Base-by-base conservation (phyloP, 148 eudicot genomes). In the Spergularia marina region DNA sequence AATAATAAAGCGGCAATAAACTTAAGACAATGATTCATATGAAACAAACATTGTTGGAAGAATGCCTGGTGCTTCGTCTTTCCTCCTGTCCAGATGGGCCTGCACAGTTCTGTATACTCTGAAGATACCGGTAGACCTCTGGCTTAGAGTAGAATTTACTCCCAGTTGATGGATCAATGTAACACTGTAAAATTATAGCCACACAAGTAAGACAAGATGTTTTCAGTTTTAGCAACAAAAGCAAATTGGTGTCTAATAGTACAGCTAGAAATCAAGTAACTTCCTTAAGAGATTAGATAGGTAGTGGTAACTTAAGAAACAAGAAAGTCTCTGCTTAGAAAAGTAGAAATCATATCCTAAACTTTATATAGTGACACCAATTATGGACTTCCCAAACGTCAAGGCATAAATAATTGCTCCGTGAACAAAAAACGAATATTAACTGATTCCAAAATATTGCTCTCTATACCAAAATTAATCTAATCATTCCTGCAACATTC, bases 101-200 rank as follows among this genome's bases (percentile, higher is more conserved):
- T 81, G 78, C 60, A 71, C 23, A 18, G 56, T 36, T 21, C 70
- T 77, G 71, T 69, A 67, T 57, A 54, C 82, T 79, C 70, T 80
- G 49, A 51, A 94, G 84, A 86, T 90, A 87, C 20, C 83, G 74
- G 25, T 68, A 60, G 34, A 94, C 93, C 66, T 87, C 84, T 65
- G 93, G 90, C 88, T 86, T 90, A 21, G 97, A 88, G 74, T 77
- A 87, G 78, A 88, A 90, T 78, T 73, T 87, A 70, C 54, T 58
- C 73, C 93, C 88, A 83, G 86, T 84, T 51, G 82, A 68, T 36
- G 82, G 81, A 60, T 90, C 90, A 72, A 75, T 83, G 78, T 76
- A 94, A 69, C 83, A 73, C 98, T 94, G 91, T 80, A 80, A 78
- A 53, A 17, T 18, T 69, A 77, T 51, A 58, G 36, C 16, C 44